A percentile compares a stretch with the other conserved stretches of the same genome.
These are phyloP conservation scores for Pluteus cervinus DNA, from an alignment of 768 basidiomycete genomes.

Conservation along the genomic window DNA sequence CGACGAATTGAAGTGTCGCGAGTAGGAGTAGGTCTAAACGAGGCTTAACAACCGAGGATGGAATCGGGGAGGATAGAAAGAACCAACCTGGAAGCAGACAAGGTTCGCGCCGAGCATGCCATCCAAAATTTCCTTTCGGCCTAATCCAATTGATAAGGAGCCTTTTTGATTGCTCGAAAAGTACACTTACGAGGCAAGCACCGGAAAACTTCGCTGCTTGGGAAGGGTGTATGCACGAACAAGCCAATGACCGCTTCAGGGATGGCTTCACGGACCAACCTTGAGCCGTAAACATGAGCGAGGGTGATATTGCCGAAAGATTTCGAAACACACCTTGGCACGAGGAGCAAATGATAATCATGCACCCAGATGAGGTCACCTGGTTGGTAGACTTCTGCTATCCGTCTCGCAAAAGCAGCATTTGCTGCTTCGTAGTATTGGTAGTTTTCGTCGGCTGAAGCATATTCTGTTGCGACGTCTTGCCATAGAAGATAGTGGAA, in stretches of 20 bases:
- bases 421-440: slow-evolving; percentile 79
- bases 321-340: slow-evolving; percentile 46
- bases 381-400: slow-evolving; percentile 70
- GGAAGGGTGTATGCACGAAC: slow-evolving; percentile 98
- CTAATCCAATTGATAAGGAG: slow-evolving; percentile 22
- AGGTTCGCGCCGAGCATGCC: slow-evolving; percentile 98
- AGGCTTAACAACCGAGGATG: not conserved
- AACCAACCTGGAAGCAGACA: slow-evolving; percentile 80
- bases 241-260: slow-evolving; percentile 75
- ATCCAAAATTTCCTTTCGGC: slow-evolving; percentile 89
- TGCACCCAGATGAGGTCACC: slow-evolving; percentile 95
- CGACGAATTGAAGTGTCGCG: slow-evolving; percentile 89
- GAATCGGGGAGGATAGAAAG: not conserved
- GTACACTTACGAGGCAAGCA: slow-evolving; percentile 74
- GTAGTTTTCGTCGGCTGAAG: slow-evolving; percentile 81
- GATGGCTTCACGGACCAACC: slow-evolving; percentile 69
- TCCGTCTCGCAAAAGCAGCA: slow-evolving; percentile 67
- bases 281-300: slow-evolving; percentile 7
- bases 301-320: not conserved
- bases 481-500: slow-evolving; percentile 99
- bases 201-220: slow-evolving; percentile 92
- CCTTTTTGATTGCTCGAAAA: slow-evolving; percentile 1
- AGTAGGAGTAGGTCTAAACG: slow-evolving; percentile 81
- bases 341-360: slow-evolving; percentile 94
- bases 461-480: slow-evolving; percentile 86